Evolutionary conservation across 108 stramenopile species (phyloP), one percentile per base, ranked within the genome.

Genomic region (Nannochloropsis oceanica): DNA sequence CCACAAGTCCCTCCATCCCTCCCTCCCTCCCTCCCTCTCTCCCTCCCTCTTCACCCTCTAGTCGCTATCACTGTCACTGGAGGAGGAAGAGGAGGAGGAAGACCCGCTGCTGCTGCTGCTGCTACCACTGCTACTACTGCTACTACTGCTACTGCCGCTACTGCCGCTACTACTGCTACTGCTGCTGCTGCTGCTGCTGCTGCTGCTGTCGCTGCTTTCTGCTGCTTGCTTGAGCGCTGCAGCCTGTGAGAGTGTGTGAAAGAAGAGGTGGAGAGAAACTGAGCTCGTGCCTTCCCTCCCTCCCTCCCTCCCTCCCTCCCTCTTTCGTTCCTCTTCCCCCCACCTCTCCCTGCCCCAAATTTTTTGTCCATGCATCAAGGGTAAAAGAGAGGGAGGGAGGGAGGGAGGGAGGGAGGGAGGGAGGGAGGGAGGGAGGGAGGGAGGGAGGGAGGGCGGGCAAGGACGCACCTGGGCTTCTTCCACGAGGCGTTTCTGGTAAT

Each of bases 401-500:
- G n/a, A n/a, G n/a, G n/a, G n/a, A n/a, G n/a, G n/a, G n/a, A n/a
- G n/a, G n/a, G n/a, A n/a, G n/a, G n/a, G n/a, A n/a, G n/a, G n/a
- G n/a, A n/a, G n/a, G n/a, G n/a, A n/a, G n/a, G n/a, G n/a, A n/a
- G n/a, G n/a, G n/a, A n/a, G 13, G 46, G 12, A 50, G 46, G 46
- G 46, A 50, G 46, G 46, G 46, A 50, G 46, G 14, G 46, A 50
- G 13, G 14, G 46, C 12, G 46, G 46, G 13, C 13, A 50, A 50
- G 46, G 46, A 50, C 46, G 46, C 14, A 50, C 46, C 46, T 50
- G 46, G 13, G 46, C 80, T 80, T 25, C 80, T 42, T 84, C 84
- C 83, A 87, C 83, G 83, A 87, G 83, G 83, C 79, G 79, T 80
- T 87, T 87, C 79, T 82, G 87, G 20, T 82, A 82, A 80, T 87